phyloP scores from a whole-genome alignment of 495 filamentous ascomycete species.

The Aspergillus hancockii region DNA sequence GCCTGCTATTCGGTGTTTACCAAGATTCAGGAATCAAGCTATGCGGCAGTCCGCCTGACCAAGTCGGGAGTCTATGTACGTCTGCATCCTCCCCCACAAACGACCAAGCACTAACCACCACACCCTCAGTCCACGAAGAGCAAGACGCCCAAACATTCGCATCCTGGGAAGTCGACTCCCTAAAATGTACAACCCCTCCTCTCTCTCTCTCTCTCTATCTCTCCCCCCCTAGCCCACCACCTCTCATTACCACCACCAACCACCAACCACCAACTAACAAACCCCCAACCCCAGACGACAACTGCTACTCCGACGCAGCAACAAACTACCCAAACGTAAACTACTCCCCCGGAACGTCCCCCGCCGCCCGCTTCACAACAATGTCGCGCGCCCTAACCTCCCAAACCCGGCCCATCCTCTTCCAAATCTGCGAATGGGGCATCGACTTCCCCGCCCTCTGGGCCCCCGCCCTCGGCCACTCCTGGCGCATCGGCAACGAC shows the following conservation, averaged over 20 bases:
- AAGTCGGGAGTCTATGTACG: conserved; percentile 34
- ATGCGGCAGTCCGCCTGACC: conserved; percentile 28
- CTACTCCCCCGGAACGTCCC: conserved; percentile 39
- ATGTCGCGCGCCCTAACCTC: conserved; percentile 32
- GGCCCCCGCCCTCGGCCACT: conserved; percentile 48
- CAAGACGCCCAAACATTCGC: conserved; percentile 47
- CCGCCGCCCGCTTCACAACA: conserved; percentile 28
- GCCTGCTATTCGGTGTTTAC: conserved; percentile 57
- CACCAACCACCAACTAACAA: not conserved
- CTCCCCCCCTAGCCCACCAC: too few species aligned
- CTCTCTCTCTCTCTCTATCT: too few species aligned
- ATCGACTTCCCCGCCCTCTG: conserved; percentile 50
- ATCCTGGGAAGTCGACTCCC: conserved; percentile 44
- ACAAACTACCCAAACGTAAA: conserved; percentile 38
- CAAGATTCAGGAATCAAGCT: conserved; percentile 48
- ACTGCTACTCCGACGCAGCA: conserved; percentile 49
- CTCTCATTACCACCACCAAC: not conserved
- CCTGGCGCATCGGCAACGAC: conserved; percentile 57
- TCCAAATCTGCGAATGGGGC: conserved; percentile 57
- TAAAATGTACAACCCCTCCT: conserved; percentile 39
- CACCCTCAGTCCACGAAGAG: conserved; percentile 37
- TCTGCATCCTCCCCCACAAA: not conserved
- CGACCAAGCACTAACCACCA: conserved; percentile 1
- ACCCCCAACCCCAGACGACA: conserved; percentile 49
- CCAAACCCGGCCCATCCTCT: conserved; percentile 39